Conservation (phyloP, 441 rosid genomes). For the Euphorbia schlechtendalii region DNA sequence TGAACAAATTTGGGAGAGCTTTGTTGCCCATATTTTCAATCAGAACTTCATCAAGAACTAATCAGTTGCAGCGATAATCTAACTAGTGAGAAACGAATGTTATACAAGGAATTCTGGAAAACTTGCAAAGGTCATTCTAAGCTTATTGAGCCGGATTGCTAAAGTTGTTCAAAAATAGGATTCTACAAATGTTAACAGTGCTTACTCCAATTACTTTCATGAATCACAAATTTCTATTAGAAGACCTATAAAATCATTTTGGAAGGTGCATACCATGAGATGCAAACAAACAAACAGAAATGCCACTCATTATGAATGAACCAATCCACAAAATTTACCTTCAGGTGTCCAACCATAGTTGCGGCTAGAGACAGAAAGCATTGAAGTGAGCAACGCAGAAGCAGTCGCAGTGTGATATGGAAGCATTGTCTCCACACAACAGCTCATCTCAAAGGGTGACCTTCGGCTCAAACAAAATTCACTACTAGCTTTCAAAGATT, state of each 20-base stretch:
- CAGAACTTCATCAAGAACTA: not conserved
- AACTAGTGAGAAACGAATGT: not conserved
- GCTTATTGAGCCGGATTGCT: too few species aligned
- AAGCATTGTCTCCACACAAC: conserved; percentile 63
- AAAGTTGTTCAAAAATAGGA: too few species aligned
- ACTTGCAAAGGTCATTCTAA: not conserved
- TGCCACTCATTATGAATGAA: too few species aligned
- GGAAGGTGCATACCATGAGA: not conserved
- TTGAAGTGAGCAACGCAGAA: conserved; percentile 79
- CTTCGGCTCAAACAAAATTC: conserved; percentile 23
- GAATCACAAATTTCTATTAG: not conserved
- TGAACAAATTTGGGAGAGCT: not conserved
- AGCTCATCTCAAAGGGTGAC: conserved; percentile 72
- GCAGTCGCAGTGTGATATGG: conserved; percentile 90
- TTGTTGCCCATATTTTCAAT: not conserved
- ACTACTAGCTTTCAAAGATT: not conserved
- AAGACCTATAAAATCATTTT: not conserved
- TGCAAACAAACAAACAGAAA: not conserved
- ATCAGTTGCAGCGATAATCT: too few species aligned
- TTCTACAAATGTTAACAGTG: too few species aligned
- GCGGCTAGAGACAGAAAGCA: conserved; percentile 55
- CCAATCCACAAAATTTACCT: conserved; percentile 35
- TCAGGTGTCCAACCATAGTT: conserved; percentile 61
- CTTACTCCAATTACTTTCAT: not conserved
- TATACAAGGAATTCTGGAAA: not conserved